Percentiles rank a stretch among this genome's conserved stretches.
phyloP scores from a whole-genome alignment of 2,329 filamentous ascomycete species.

The Fusarium sp. region DNA sequence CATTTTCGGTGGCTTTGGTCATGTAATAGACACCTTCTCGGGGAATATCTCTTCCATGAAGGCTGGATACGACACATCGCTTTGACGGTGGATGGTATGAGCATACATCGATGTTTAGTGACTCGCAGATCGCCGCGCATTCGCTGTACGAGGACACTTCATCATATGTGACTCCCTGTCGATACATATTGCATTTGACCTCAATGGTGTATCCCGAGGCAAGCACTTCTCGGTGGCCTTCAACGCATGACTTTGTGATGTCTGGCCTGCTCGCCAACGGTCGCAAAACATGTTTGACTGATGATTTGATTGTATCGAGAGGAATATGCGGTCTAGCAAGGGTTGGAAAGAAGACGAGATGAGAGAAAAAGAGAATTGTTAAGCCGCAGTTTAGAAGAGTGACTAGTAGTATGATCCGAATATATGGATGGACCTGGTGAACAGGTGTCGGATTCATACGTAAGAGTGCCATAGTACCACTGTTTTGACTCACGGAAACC shows the following conservation, averaged over 20 bases:
- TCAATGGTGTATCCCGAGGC: neutral
- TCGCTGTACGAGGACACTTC: neutral
- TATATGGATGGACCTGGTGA: neutral
- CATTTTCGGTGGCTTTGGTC: neutral
- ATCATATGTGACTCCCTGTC: neutral
- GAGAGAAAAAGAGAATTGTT: neutral
- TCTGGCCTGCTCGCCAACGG: neutral
- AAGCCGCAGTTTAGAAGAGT: neutral
- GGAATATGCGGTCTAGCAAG: accelerated
- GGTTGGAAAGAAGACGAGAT: neutral
- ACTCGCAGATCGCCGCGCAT: neutral
- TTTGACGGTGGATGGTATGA: neutral
- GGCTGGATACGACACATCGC: neutral
- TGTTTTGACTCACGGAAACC: accelerated
- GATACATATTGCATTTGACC: neutral
- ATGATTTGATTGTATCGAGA: neutral
- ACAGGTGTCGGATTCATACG: neutral
- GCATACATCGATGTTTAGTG: neutral
- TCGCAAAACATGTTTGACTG: neutral
- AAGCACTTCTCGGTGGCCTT: neutral
- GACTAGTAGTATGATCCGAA: neutral
- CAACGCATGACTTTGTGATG: neutral
- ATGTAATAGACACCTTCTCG: neutral
- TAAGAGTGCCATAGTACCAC: neutral
- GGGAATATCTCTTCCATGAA: neutral